These are phyloP conservation scores for Penicillium digitatum DNA, from an alignment of 2,329 filamentous ascomycete genomes.

Conservation along the genomic window DNA sequence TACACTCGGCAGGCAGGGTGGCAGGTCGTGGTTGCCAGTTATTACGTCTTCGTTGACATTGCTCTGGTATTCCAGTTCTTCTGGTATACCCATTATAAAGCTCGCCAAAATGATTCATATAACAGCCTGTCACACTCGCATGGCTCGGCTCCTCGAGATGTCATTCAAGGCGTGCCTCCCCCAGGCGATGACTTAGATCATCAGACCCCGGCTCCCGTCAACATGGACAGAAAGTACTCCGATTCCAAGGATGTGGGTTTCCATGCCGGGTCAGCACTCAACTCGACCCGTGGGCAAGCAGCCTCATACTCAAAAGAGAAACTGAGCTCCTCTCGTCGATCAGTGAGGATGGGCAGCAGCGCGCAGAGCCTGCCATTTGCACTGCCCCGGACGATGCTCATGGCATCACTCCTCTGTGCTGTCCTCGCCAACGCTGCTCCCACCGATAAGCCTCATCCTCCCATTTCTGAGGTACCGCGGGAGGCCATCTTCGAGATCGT, in stretches of 20 bases:
- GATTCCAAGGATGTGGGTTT: slow-evolving; percentile 30
- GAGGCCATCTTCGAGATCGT: slow-evolving; percentile 41
- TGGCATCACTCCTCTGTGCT: slow-evolving; percentile 45
- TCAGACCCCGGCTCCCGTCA: slow-evolving; percentile 15
- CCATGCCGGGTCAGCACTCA: slow-evolving; percentile 21
- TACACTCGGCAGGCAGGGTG: slow-evolving; percentile 62
- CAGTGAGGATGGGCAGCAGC: slow-evolving; percentile 26
- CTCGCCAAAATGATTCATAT: slow-evolving; percentile 41
- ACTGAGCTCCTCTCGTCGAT: slow-evolving; percentile 26
- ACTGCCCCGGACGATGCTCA: slow-evolving; percentile 44
- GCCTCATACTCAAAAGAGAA: slow-evolving; percentile 38
- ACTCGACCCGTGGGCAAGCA: slow-evolving; percentile 20
- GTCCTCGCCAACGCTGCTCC: slow-evolving; percentile 43
- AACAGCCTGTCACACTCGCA: slow-evolving; percentile 26
- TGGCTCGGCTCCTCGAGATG: slow-evolving; percentile 26
- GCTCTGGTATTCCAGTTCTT: slow-evolving; percentile 61
- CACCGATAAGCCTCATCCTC: slow-evolving; percentile 26
- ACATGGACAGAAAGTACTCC: slow-evolving; percentile 21
- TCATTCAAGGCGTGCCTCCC: slow-evolving; percentile 39
- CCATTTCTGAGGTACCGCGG: slow-evolving; percentile 17
- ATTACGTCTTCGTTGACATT: slow-evolving; percentile 64
- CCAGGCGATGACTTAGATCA: slow-evolving; percentile 30
- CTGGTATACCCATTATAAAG: slow-evolving; percentile 60
- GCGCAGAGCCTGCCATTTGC: slow-evolving; percentile 29
- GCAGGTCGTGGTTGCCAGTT: slow-evolving; percentile 62